A percentile compares a stretch with the other conserved stretches of the same genome.
These are phyloP conservation scores for Zygnema circumcarinatum DNA, from an alignment of 139 green algal genomes.

Conservation along the genomic window DNA sequence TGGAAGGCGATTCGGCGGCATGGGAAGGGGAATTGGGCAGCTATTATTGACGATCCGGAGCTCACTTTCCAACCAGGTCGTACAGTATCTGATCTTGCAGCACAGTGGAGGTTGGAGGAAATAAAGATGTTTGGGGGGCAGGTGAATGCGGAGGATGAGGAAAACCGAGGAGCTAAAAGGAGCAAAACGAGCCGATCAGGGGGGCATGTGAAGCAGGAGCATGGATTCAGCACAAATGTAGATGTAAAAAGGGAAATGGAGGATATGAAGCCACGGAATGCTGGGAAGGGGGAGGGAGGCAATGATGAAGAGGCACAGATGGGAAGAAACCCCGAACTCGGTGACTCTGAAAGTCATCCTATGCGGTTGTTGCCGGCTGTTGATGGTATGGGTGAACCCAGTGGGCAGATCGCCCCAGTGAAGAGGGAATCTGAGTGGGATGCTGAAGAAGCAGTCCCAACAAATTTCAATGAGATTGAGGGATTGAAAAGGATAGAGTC, in stretches of 20 bases:
- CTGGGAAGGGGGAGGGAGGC: neutral
- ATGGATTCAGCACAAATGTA: neutral
- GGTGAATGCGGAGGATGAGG: slow-evolving; percentile 14
- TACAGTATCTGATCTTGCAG: slow-evolving; percentile 14
- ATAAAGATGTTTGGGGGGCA: slow-evolving; percentile 16
- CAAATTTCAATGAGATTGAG: neutral
- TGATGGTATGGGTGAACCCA: neutral
- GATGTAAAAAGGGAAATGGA: neutral
- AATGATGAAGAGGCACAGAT: neutral
- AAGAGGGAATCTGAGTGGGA: neutral
- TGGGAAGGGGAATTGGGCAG: slow-evolving; percentile 42
- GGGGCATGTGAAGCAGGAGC: neutral
- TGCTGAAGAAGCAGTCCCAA: neutral
- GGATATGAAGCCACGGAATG: neutral
- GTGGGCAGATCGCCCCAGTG: no score
- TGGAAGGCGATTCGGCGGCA: slow-evolving; percentile 45
- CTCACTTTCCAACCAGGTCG: slow-evolving; percentile 8
- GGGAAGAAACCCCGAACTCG: no score
- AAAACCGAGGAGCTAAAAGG: slow-evolving; percentile 1
- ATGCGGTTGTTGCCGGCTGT: neutral
- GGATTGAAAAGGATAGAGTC: neutral
- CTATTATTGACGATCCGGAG: slow-evolving; percentile 25
- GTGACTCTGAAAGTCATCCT: neutral
- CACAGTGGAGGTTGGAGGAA: slow-evolving; percentile 32
- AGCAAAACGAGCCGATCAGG: neutral